These are phyloP conservation scores for Lomentospora prolificans DNA, from an alignment of 2,329 filamentous ascomycete species.

Conservation along the genomic window DNA sequence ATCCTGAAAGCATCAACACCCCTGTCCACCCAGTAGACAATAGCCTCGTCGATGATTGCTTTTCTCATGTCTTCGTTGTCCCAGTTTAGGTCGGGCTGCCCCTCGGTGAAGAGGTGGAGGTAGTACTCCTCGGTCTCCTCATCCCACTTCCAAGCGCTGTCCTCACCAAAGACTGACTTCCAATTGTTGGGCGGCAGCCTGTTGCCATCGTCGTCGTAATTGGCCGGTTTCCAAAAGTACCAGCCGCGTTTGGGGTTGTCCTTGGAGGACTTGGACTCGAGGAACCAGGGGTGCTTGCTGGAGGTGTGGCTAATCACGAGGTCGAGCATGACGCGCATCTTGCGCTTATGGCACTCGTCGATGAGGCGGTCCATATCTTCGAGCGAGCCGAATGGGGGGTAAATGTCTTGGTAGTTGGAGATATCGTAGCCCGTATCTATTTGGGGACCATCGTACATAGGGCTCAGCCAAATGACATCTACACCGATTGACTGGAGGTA, in stretches of 20 bases:
- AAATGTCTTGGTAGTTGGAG: slow-evolving; percentile 56
- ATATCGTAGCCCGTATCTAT: slow-evolving; percentile 66
- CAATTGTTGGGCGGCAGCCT: slow-evolving; percentile 53
- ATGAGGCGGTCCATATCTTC: slow-evolving; percentile 56
- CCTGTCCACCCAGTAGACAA: slow-evolving; percentile 65
- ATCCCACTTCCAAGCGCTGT: slow-evolving; percentile 39
- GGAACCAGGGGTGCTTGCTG: slow-evolving; percentile 58
- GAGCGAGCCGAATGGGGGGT: slow-evolving; percentile 57
- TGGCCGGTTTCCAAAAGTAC: slow-evolving; percentile 55
- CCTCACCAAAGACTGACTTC: slow-evolving; percentile 21
- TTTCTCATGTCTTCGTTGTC: slow-evolving; percentile 55
- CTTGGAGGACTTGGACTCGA: slow-evolving; percentile 49
- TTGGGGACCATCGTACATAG: slow-evolving; percentile 43
- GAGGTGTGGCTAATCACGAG: slow-evolving; percentile 65
- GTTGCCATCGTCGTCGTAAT: slow-evolving; percentile 44
- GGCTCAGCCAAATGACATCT: slow-evolving; percentile 47
- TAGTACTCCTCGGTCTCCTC: slow-evolving; percentile 43
- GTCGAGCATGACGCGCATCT: slow-evolving; percentile 63
- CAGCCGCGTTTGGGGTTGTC: slow-evolving; percentile 47
- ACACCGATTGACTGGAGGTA: slow-evolving; percentile 46
- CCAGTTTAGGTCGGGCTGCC: slow-evolving; percentile 74
- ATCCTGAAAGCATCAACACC: slow-evolving; percentile 58
- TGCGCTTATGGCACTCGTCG: slow-evolving; percentile 46
- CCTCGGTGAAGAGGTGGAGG: slow-evolving; percentile 57
- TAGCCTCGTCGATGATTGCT: slow-evolving; percentile 52